Conservation (phyloP, 805 yeast species). For the Hanseniaspora jakobsenii region DNA sequence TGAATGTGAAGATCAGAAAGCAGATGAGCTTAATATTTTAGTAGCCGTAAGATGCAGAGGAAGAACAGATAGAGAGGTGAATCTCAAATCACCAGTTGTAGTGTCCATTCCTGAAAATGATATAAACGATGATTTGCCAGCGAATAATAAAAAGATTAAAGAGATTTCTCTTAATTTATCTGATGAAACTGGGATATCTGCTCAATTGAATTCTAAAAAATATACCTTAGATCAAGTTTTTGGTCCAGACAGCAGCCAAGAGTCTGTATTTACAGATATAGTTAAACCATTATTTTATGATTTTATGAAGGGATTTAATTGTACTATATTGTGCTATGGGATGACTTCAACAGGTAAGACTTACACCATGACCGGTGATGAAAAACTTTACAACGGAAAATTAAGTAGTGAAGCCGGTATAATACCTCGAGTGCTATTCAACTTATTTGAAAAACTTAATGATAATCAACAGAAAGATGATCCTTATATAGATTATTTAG, state of each 20-base stretch:
- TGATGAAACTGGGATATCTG: slow-evolving; percentile 31
- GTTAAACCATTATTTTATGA: slow-evolving; percentile 57
- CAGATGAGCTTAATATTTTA: slow-evolving; percentile 39
- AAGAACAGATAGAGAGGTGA: slow-evolving; percentile 45
- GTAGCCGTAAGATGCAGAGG: slow-evolving; percentile 58
- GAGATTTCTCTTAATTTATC: slow-evolving; percentile 39
- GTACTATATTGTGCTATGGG: slow-evolving; percentile 78
- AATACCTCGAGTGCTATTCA: slow-evolving; percentile 47
- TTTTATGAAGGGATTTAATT: slow-evolving; percentile 62
- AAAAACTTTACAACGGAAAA: slow-evolving; percentile 26
- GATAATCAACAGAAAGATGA: slow-evolving; percentile 20
- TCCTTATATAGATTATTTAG: slow-evolving; percentile 39
- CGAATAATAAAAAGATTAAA: slow-evolving; percentile 27
- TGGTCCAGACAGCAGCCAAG: slow-evolving; percentile 72
- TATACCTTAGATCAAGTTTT: slow-evolving; percentile 70
- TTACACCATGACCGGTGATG: slow-evolving; percentile 65
- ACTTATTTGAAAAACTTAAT: slow-evolving; percentile 43
- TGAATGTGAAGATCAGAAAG: neutral
- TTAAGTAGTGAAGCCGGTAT: slow-evolving; percentile 47
- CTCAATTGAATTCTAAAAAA: slow-evolving; percentile 38
- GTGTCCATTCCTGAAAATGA: slow-evolving; percentile 38
- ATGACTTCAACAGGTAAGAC: slow-evolving; percentile 91
- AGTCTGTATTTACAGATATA: slow-evolving; percentile 49
- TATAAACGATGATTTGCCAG: neutral
- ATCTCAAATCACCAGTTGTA: slow-evolving; percentile 47